phyloP scores from a whole-genome alignment of 2,329 filamentous ascomycete genomes.

The Phaeophleospora eucalypticola region DNA sequence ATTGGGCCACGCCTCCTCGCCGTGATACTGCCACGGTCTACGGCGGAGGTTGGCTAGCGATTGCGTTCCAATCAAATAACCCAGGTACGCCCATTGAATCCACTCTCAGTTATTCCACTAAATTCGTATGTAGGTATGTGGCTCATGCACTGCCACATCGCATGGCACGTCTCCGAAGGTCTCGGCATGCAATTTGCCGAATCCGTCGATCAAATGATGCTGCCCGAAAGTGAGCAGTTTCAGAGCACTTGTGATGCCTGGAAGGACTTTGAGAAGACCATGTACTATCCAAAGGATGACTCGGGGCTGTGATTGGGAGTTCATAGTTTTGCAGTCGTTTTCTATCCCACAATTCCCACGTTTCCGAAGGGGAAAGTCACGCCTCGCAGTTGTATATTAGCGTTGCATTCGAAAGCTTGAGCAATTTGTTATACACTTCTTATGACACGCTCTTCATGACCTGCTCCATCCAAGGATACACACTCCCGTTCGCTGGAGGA shows the following conservation, averaged over 20 bases:
- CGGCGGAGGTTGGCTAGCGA: constrained; percentile 42
- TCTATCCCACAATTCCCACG: no score
- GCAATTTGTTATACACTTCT: no score
- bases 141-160: constrained; percentile 8
- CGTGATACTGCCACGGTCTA: constrained; percentile 47
- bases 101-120: background rate
- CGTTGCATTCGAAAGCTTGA: no score
- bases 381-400: no score
- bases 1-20: constrained; percentile 41
- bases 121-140: background rate
- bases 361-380: no score
- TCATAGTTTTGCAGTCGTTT: no score
- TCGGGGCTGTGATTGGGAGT: constrained; percentile 8
- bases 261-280: constrained; percentile 1
- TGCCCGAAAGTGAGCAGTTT: background rate
- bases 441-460: constrained; percentile 44
- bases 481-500: constrained; percentile 53
- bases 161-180: constrained; percentile 11
- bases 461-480: constrained; percentile 60
- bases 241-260: constrained; percentile 2
- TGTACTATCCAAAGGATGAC: constrained; percentile 4
- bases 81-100: constrained; percentile 41
- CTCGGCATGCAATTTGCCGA: constrained; percentile 11
- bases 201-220: constrained; percentile 1
- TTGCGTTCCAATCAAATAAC: constrained; percentile 50